These are phyloP conservation scores for Solanum pinnatisectum DNA, from an alignment of 257 asterid genomes.

Conservation along the genomic window DNA sequence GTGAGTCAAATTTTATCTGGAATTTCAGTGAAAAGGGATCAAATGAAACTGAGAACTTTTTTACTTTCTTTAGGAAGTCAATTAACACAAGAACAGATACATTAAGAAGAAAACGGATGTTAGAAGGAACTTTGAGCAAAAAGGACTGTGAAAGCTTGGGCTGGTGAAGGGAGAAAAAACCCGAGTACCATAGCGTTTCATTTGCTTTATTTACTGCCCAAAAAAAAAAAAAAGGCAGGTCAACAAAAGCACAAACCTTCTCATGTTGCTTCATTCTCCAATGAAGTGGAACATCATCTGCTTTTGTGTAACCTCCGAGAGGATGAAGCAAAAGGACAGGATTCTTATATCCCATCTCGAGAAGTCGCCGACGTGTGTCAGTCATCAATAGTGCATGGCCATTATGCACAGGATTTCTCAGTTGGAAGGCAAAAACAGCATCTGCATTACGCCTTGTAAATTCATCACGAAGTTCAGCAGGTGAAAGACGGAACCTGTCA, in stretches of 20 bases:
- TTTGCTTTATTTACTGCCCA: background rate
- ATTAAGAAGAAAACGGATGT: too few relatives aligned
- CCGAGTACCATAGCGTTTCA: background rate
- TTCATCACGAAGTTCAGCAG: conserved; percentile 66
- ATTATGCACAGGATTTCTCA: conserved; percentile 89
- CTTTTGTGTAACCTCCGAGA: conserved; percentile 83
- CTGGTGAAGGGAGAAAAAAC: background rate
- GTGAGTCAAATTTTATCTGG: background rate
- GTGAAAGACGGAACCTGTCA: conserved; percentile 79
- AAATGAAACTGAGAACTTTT: background rate
- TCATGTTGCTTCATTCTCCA: conserved; percentile 98
- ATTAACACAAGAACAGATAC: background rate
- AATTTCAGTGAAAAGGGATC: background rate
- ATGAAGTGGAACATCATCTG: conserved; percentile 83
- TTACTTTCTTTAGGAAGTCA: background rate
- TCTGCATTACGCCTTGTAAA: conserved; percentile 71
- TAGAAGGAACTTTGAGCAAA: background rate
- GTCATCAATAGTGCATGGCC: conserved; percentile 90
- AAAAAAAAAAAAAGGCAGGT: background rate
- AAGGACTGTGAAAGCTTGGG: background rate
- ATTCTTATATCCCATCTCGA: conserved; percentile 82
- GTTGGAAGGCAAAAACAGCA: conserved; percentile 94
- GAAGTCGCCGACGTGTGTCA: conserved; percentile 80
- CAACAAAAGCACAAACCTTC: conserved; percentile 37
- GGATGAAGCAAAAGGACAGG: conserved; percentile 84